Evolutionary conservation across 2,329 filamentous ascomycete species (phyloP).

Genomic region (Pyricularia pennisetigena): DNA sequence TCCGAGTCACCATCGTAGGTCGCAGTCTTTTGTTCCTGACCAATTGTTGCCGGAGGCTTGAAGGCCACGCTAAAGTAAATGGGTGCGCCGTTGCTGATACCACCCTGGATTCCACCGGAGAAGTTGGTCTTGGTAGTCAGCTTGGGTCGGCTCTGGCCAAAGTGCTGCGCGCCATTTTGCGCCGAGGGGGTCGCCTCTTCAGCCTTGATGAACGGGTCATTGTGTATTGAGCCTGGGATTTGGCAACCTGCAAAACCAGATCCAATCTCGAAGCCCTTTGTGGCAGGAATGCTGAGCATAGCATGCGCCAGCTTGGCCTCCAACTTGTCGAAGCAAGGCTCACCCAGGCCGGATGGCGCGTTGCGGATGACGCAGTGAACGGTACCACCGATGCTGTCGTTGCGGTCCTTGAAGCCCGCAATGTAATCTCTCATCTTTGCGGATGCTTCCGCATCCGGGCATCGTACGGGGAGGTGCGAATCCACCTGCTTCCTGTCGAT

Average conservation of each 20-base stretch:
- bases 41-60: constrained; percentile 91
- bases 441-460: constrained; percentile 58
- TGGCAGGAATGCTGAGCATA: constrained; percentile 91
- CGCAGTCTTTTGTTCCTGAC: constrained; percentile 75
- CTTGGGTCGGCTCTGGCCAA: constrained; percentile 35
- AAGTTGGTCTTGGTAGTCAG: constrained; percentile 90
- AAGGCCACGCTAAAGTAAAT: constrained; percentile 95
- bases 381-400: constrained; percentile 89
- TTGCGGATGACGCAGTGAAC: constrained; percentile 91
- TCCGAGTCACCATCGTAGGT: constrained; percentile 62
- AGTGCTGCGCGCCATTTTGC: neutral
- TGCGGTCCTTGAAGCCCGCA: constrained; percentile 62
- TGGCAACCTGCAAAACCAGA: constrained; percentile 84
- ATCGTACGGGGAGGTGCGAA: constrained; percentile 74
- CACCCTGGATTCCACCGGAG: constrained; percentile 89
- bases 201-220: constrained; percentile 64
- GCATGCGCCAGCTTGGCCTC: constrained; percentile 86
- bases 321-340: constrained; percentile 92
- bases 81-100: constrained; percentile 84
- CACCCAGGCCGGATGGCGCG: constrained; percentile 74
- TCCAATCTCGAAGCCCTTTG: constrained; percentile 92
- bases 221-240: constrained; percentile 81
- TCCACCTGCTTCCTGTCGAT: constrained; percentile 74
- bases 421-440: constrained; percentile 71
- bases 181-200: neutral